These are phyloP conservation scores for Physcomitrium patens DNA, from an alignment of 225 moss, liverwort and hornwort genomes.

Conservation along the genomic window DNA sequence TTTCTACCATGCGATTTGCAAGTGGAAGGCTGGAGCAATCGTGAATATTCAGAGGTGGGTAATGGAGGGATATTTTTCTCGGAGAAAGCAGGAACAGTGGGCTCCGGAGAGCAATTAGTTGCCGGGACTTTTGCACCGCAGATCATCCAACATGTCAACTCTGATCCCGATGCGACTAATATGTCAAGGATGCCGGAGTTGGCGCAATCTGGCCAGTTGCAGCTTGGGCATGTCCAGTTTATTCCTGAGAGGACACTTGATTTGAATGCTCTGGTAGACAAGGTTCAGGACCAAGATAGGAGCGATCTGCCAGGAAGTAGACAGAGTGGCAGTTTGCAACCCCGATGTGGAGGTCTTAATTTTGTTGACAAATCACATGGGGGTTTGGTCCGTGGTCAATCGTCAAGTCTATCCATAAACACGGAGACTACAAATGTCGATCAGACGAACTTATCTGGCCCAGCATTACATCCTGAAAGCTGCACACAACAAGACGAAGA, in stretches of 20 bases:
- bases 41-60: constrained; percentile 20
- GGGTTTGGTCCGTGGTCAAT: constrained; percentile 15
- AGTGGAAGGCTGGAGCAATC: constrained; percentile 19
- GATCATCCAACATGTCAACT: constrained; percentile 3
- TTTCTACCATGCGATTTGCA: constrained; percentile 20
- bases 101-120: constrained; percentile 13
- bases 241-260: not conserved
- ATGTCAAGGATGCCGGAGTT: not conserved
- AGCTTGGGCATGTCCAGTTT: not conserved
- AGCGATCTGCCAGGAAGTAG: not conserved
- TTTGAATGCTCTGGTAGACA: too few relatives aligned
- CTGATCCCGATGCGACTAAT: not conserved
- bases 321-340: constrained; percentile 2
- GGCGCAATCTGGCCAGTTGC: not conserved
- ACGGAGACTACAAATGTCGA: constrained; percentile 11
- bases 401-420: constrained; percentile 1
- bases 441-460: constrained; percentile 11
- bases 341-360: not conserved
- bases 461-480: constrained; percentile 20
- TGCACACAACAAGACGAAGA: constrained; percentile 4
- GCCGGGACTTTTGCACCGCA: not conserved
- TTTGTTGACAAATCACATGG: not conserved
- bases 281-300: too few relatives aligned
- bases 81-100: constrained; percentile 2
- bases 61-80: constrained; percentile 8